phyloP scores from a whole-genome alignment of 306 rosid genomes.

The Urtica urens region DNA sequence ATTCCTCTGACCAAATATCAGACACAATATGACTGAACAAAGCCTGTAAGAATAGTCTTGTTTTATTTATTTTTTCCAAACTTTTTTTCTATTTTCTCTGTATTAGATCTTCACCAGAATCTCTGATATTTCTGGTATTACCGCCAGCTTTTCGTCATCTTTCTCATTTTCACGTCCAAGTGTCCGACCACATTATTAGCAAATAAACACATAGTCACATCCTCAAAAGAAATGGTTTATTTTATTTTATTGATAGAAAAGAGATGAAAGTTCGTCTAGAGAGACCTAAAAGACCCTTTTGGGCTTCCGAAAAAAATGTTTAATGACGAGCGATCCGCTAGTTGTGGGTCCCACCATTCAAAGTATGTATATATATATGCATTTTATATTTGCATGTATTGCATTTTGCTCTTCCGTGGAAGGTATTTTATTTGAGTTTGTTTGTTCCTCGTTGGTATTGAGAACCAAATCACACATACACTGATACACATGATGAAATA shows the following conservation, averaged over 20 bases:
- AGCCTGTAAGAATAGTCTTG: conserved; percentile 15
- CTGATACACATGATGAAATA: not conserved
- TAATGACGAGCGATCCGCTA: conserved; percentile 8
- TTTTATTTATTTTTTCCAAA: not conserved
- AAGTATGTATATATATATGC: not conserved
- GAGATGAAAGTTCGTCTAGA: not conserved
- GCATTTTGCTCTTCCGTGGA: not conserved
- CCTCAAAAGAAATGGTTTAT: not conserved
- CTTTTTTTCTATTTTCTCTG: conserved; percentile 1
- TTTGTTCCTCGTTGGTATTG: not conserved
- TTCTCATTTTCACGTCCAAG: conserved; percentile 33
- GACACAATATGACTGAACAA: conserved; percentile 24
- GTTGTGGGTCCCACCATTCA: conserved; percentile 6
- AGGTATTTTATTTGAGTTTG: not conserved
- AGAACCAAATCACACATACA: not conserved
- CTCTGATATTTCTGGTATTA: conserved; percentile 29
- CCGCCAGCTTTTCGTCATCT: conserved; percentile 42
- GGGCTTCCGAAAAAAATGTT: not conserved
- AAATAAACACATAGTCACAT: conserved; percentile 33
- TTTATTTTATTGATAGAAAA: not conserved
- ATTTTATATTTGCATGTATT: not conserved
- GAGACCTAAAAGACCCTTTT: conserved; percentile 1
- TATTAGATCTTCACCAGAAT: conserved; percentile 43
- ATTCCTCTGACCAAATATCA: conserved; percentile 64
- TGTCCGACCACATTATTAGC: conserved; percentile 54